Evolutionary conservation across 768 basidiomycete species (phyloP).

Genomic region (Calvatia gigantea): DNA sequence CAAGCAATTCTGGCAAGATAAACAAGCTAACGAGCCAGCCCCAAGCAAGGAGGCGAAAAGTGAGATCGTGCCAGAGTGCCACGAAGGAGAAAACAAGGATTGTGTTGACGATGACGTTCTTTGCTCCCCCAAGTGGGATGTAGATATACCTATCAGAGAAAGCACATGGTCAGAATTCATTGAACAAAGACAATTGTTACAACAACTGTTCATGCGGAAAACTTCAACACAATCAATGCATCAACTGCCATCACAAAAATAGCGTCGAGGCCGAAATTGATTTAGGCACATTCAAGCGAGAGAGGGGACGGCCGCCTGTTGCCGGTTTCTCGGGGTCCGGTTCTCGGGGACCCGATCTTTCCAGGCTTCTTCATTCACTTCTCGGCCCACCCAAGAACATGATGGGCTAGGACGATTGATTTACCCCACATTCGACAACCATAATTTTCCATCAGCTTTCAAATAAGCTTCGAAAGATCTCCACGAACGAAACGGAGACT

Average conservation of each 20-base stretch:
- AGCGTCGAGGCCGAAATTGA: not conserved
- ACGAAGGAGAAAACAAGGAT: constrained; percentile 91
- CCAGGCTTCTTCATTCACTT: not conserved
- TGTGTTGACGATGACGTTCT: constrained; percentile 54
- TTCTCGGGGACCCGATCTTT: not conserved
- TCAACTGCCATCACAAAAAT: not conserved
- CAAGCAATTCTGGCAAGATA: constrained; percentile 80
- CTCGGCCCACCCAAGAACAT: not conserved
- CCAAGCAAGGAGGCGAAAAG: constrained; percentile 86
- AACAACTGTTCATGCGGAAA: not conserved
- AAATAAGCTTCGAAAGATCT: not conserved
- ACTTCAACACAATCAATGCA: not conserved
- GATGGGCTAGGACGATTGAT: not conserved
- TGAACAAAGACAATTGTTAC: constrained; percentile 2
- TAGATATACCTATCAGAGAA: constrained; percentile 76
- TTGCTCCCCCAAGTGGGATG: constrained; percentile 81
- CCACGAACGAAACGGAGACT: not conserved
- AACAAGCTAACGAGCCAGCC: constrained; percentile 95
- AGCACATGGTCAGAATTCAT: not conserved
- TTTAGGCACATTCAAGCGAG: not conserved
- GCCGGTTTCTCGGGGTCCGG: not conserved
- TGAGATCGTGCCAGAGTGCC: constrained; percentile 95
- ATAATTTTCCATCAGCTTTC: not conserved
- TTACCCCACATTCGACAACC: not conserved
- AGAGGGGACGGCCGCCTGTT: not conserved